phyloP scores from a whole-genome alignment of 495 filamentous ascomycete species.

The Podospora bellae-mahoneyi region DNA sequence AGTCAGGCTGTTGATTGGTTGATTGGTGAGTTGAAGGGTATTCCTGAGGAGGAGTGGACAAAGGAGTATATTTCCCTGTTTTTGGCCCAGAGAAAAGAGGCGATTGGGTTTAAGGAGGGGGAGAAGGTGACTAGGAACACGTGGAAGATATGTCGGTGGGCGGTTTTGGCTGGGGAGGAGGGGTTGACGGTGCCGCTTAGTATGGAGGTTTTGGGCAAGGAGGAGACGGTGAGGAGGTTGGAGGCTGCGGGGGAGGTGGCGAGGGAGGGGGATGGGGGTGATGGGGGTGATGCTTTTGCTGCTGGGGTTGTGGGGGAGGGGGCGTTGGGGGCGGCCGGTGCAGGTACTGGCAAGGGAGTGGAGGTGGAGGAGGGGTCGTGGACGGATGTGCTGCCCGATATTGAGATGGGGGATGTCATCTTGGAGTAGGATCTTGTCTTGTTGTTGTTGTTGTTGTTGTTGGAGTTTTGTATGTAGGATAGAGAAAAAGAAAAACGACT shows the following conservation, averaged over 20 bases:
- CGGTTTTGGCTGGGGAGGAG: conserved; percentile 52
- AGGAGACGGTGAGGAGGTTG: conserved; percentile 56
- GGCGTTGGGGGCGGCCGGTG: background rate
- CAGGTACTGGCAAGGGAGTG: background rate
- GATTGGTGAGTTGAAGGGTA: background rate
- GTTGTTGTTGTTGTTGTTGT: too few relatives aligned
- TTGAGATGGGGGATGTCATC: background rate
- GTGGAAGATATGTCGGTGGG: conserved; percentile 65
- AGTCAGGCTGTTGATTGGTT: background rate
- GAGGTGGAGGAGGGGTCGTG: background rate
- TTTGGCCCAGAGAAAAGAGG: background rate
- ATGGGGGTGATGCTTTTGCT: background rate
- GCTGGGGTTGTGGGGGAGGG: background rate
- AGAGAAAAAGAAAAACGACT: too few relatives aligned
- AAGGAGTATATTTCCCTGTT: background rate
- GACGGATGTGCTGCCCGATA: background rate
- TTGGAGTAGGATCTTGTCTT: too few relatives aligned
- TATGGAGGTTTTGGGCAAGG: conserved; percentile 62
- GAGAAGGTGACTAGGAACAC: conserved; percentile 29
- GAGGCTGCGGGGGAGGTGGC: conserved; percentile 16
- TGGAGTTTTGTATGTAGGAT: too few relatives aligned
- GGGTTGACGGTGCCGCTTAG: conserved; percentile 58
- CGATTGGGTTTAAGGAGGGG: conserved; percentile 26
- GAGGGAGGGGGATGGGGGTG: background rate
- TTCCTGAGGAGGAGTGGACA: background rate